A percentile compares a stretch with the other conserved stretches of the same genome.
phyloP scores from a whole-genome alignment of 2,329 filamentous ascomycete species.

The Penicillium hesseltinei region DNA sequence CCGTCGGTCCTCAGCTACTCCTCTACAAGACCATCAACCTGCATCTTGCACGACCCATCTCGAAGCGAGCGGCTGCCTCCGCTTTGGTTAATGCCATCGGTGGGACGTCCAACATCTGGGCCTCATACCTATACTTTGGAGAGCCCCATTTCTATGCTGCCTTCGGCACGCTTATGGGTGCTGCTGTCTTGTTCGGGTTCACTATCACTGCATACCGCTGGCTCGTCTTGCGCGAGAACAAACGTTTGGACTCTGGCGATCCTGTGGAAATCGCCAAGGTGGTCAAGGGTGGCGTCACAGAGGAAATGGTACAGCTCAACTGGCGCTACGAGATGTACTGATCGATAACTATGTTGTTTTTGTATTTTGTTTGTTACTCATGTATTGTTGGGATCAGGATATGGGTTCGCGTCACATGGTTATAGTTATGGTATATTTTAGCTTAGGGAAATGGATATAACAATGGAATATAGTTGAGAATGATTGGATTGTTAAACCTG shows the following conservation, averaged over 20 bases:
- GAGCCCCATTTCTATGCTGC: slow-evolving; percentile 41
- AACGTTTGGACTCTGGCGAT: slow-evolving; percentile 40
- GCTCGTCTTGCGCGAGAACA: slow-evolving; percentile 42
- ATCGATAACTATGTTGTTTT: neutral
- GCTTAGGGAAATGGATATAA: neutral
- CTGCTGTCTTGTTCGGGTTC: slow-evolving; percentile 27
- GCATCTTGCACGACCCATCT: slow-evolving; percentile 42
- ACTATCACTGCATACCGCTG: slow-evolving; percentile 42
- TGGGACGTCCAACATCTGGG: slow-evolving; percentile 28
- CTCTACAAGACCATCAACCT: slow-evolving; percentile 46
- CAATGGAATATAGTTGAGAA: neutral
- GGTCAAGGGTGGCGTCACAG: slow-evolving; percentile 44
- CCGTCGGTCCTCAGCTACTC: slow-evolving; percentile 42
- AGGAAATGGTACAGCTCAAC: slow-evolving; percentile 44
- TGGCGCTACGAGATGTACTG: slow-evolving; percentile 49
- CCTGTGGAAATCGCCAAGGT: slow-evolving; percentile 39
- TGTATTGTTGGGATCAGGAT: neutral
- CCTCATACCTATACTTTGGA: slow-evolving; percentile 24
- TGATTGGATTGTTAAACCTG: neutral
- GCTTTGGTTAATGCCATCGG: slow-evolving; percentile 42
- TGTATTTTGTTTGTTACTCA: neutral
- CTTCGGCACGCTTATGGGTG: slow-evolving; percentile 39
- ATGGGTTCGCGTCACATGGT: neutral
- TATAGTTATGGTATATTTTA: neutral
- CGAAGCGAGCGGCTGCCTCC: slow-evolving; percentile 45